Percentiles rank a stretch among this genome's conserved stretches.
Evolutionary conservation across 345 rosid genomes (phyloP).

Genomic region (Pistacia vera): DNA sequence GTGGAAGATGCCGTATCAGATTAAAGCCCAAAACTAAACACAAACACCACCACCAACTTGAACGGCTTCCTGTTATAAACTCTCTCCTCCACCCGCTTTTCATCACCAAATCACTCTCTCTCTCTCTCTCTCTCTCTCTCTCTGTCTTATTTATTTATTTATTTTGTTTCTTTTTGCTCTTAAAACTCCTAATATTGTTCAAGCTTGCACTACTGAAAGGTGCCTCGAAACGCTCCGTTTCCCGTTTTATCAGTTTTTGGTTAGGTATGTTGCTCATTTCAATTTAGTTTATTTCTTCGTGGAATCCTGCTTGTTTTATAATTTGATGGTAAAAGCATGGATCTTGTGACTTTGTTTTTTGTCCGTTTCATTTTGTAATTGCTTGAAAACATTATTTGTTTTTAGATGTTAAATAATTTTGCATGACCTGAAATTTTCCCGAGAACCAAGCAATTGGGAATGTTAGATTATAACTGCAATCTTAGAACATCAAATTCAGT

Average conservation of each 20-base stretch:
- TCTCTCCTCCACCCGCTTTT: not conserved
- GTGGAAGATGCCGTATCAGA: not conserved
- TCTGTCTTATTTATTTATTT: not conserved
- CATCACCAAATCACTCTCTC: not conserved
- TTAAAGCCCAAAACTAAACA: not conserved
- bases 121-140: not conserved
- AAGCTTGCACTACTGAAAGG: not conserved
- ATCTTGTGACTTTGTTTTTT: not conserved
- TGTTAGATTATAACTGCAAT: not conserved
- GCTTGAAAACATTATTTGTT: no score
- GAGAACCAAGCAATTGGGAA: not conserved
- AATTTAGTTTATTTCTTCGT: not conserved
- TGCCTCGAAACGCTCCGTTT: not conserved
- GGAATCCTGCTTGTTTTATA: not conserved
- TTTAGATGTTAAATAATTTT: not conserved
- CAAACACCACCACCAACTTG: no score
- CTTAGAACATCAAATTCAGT: not conserved
- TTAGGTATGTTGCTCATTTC: not conserved
- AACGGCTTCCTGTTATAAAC: not conserved
- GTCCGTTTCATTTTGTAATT: no score
- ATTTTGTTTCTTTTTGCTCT: no score
- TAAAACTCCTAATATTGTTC: not conserved
- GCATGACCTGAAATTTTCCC: not conserved
- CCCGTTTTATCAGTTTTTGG: not conserved
- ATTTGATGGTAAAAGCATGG: not conserved